Conservation (phyloP, 495 filamentous ascomycete genomes). For the Neurospora tetrasperma region DNA sequence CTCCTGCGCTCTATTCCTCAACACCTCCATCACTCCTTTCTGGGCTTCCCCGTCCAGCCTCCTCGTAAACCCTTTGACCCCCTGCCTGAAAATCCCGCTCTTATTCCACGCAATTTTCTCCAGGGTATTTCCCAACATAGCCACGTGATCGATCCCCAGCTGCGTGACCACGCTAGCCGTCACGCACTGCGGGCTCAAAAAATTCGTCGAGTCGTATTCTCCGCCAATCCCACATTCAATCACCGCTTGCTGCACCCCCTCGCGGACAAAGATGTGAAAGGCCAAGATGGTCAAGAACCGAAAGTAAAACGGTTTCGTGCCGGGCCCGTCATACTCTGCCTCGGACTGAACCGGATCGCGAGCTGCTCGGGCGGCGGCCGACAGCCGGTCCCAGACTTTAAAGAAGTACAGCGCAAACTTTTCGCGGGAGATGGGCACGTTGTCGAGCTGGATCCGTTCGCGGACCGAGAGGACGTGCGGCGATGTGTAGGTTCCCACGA, state of each 20-base stretch:
- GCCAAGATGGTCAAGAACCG: constrained; percentile 42
- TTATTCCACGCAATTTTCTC: constrained; percentile 46
- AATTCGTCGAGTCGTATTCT: constrained; percentile 42
- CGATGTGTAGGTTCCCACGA: constrained; percentile 53
- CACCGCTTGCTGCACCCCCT: constrained; percentile 33
- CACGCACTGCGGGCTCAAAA: constrained; percentile 24
- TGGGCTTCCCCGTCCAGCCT: not conserved
- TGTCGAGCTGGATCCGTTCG: constrained; percentile 56
- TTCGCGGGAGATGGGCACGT: constrained; percentile 35
- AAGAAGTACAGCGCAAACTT: constrained; percentile 54
- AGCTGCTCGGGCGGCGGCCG: constrained; percentile 26
- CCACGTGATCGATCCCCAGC: constrained; percentile 41
- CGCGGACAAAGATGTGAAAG: constrained; percentile 32
- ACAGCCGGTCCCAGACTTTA: constrained; percentile 53
- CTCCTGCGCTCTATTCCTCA: constrained; percentile 28
- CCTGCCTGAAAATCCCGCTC: constrained; percentile 37
- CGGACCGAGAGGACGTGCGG: constrained; percentile 52
- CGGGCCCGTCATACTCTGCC: constrained; percentile 18
- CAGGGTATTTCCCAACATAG: constrained; percentile 36
- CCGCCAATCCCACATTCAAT: constrained; percentile 43
- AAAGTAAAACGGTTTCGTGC: constrained; percentile 47
- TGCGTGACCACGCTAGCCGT: constrained; percentile 33
- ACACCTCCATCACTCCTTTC: constrained; percentile 24
- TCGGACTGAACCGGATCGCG: constrained; percentile 1
- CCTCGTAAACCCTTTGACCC: constrained; percentile 31